Conservation (phyloP, 164 flowering plant genomes). For the Magnolia sinica region DNA sequence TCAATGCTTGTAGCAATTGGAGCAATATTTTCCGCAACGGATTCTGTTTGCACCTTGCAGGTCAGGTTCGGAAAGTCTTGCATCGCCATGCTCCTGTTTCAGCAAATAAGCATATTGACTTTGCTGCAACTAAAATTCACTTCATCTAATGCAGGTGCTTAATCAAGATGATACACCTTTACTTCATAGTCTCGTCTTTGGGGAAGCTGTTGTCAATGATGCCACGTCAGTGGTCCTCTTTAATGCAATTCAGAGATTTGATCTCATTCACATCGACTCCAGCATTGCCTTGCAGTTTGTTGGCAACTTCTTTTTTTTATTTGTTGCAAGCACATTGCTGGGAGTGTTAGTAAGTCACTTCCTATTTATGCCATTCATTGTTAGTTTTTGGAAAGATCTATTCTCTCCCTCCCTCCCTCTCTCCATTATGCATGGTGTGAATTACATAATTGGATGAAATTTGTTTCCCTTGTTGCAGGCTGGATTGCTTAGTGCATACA, state of each 20-base stretch:
- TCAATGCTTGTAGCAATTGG: conserved; percentile 53
- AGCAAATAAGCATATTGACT: neutral
- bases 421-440: neutral
- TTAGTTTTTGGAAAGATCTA: neutral
- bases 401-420: conserved; percentile 18
- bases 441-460: neutral
- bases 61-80: conserved; percentile 44
- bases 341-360: conserved; percentile 61
- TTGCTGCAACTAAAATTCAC: neutral
- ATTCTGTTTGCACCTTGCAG: conserved; percentile 92
- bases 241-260: conserved; percentile 86
- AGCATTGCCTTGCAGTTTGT: conserved; percentile 45
- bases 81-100: conserved; percentile 1
- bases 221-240: conserved; percentile 96
- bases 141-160: conserved; percentile 58
- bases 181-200: conserved; percentile 85
- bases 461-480: conserved; percentile 42
- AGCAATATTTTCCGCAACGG: conserved; percentile 82
- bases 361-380: neutral
- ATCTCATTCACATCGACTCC: conserved; percentile 54
- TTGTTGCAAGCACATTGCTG: conserved; percentile 69
- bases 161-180: conserved; percentile 93
- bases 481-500: conserved; percentile 86
- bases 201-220: conserved; percentile 95
- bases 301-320: conserved; percentile 69